A percentile compares a stretch with the other conserved stretches of the same genome.
Evolutionary conservation across 2,329 filamentous ascomycete genomes (phyloP).

Genomic region (Hypoxylon sp.): DNA sequence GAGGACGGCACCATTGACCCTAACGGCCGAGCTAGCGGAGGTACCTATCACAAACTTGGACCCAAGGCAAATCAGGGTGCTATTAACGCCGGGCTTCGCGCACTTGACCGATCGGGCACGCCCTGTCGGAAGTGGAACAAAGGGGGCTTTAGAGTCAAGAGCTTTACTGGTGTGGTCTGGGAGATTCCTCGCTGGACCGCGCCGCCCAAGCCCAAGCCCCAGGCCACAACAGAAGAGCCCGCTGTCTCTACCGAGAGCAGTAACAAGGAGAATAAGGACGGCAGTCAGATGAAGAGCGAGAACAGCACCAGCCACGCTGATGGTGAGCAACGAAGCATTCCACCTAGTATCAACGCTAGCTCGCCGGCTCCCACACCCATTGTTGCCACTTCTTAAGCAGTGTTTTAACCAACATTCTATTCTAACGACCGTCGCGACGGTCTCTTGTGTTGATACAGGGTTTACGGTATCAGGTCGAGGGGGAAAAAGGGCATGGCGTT

Average conservation of each 20-base stretch:
- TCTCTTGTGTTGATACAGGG: slow-evolving; percentile 40
- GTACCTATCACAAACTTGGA: slow-evolving; percentile 83
- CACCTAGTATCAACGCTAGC: slow-evolving; percentile 65
- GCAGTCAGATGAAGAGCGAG: slow-evolving; percentile 64
- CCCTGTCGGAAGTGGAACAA: slow-evolving; percentile 93
- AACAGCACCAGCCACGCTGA: slow-evolving; percentile 59
- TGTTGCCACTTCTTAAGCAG: slow-evolving; percentile 59
- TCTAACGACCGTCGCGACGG: slow-evolving; percentile 19
- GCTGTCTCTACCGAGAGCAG: slow-evolving; percentile 66
- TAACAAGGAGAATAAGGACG: slow-evolving; percentile 77
- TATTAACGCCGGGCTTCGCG: slow-evolving; percentile 95
- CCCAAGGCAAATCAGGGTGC: slow-evolving; percentile 97
- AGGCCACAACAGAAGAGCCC: slow-evolving; percentile 63
- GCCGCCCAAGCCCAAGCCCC: slow-evolving; percentile 69
- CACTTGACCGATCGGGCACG: slow-evolving; percentile 91
- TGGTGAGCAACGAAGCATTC: slow-evolving; percentile 67
- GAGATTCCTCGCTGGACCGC: slow-evolving; percentile 86
- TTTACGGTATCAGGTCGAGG: slow-evolving; percentile 43
- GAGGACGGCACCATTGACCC: slow-evolving; percentile 76
- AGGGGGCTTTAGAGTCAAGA: slow-evolving; percentile 87
- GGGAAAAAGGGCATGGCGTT: slow-evolving; percentile 54
- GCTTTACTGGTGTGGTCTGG: slow-evolving; percentile 91
- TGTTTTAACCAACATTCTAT: slow-evolving; percentile 10
- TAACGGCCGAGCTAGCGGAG: slow-evolving; percentile 63
- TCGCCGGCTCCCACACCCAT: slow-evolving; percentile 67